Evolutionary conservation across 805 yeast genomes (phyloP), one percentile per base, ranked within the genome.

Genomic region (Ogataea chonburiensis): DNA sequence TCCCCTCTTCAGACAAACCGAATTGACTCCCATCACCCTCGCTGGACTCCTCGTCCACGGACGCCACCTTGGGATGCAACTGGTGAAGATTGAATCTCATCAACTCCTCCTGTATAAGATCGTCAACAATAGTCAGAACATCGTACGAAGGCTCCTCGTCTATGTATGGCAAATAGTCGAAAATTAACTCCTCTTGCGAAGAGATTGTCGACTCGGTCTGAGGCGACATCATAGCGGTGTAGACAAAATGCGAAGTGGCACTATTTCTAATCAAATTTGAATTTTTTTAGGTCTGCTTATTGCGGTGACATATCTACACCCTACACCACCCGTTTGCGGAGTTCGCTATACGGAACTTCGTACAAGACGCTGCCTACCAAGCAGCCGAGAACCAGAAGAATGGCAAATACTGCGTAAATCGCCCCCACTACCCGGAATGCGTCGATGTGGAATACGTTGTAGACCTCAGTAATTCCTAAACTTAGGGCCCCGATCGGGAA

Each of bases 401-500:
- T 56, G 30, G 79, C 74, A 5, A 67, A 49, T 3, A 63, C 67
- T 0, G 79, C 82, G 49, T 81, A 82, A 1, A 83, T 69, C 3
- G 79, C 67, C 10, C 82, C 74, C 16, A 86, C 46, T 4, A 79
- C 79, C 40, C 76, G 68, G 58, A 84, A 81, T 0, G 81, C 72
- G 18, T 59, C 57, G 51, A 81, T 57, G 14, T 34, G 70, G 43
- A 68, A 72, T 3, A 70, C 52, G 4, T 41, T 46, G 26, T 67
- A 79, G 12, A 86, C 55, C 47, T 75, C 72, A 10, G 65, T 61
- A 38, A 77, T 67, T 1, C 85, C 78, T 11, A 82, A 51, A 1
- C 82, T 66, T 77, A 83, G 75, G 0, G 91, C 85, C 3, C 94
- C 94, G 50, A 85, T 50, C 4, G 95, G 95, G 76, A 86, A 87